A percentile compares a stretch with the other conserved stretches of the same genome.
These are phyloP conservation scores for Mortierella alpina DNA, from an alignment of 192 early-diverging fungal genomes.

Conservation along the genomic window DNA sequence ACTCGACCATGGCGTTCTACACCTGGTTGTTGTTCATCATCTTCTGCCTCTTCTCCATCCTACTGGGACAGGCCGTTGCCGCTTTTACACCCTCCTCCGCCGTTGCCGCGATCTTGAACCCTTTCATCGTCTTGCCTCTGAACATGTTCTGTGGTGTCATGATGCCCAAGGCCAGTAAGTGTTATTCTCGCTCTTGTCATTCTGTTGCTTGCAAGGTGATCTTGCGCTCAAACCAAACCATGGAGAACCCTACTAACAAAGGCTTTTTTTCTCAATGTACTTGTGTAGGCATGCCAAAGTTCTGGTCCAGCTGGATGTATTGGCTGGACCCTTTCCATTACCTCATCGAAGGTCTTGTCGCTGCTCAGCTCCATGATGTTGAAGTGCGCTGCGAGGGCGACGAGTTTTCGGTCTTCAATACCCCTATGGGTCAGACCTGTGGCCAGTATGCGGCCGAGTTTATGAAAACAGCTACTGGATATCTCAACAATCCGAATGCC, in stretches of 20 bases:
- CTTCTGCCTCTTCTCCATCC: slow-evolving; percentile 73
- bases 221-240: too few relatives aligned
- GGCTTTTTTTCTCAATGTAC: too few relatives aligned
- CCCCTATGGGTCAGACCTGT: slow-evolving; percentile 71
- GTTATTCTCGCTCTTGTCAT: too few relatives aligned
- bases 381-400: slow-evolving; percentile 55
- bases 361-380: slow-evolving; percentile 68
- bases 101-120: slow-evolving; percentile 71
- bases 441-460: slow-evolving; percentile 68
- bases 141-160: slow-evolving; percentile 80
- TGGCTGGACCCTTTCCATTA: slow-evolving; percentile 75
- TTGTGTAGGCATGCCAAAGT: slow-evolving; percentile 62
- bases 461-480: slow-evolving; percentile 64
- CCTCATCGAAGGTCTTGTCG: slow-evolving; percentile 70
- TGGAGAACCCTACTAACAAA: too few relatives aligned
- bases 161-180: slow-evolving; percentile 57
- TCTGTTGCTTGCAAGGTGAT: too few relatives aligned
- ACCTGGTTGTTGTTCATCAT: slow-evolving; percentile 73
- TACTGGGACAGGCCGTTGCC: slow-evolving; percentile 78
- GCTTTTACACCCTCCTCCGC: slow-evolving; percentile 69
- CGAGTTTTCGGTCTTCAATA: slow-evolving; percentile 67
- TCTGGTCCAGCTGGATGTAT: slow-evolving; percentile 81
- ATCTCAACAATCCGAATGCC: slow-evolving; percentile 64
- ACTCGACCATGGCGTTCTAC: slow-evolving; percentile 62
- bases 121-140: slow-evolving; percentile 73